phyloP scores from a whole-genome alignment of 495 filamentous ascomycete species.

The Aspergillus affinis region DNA sequence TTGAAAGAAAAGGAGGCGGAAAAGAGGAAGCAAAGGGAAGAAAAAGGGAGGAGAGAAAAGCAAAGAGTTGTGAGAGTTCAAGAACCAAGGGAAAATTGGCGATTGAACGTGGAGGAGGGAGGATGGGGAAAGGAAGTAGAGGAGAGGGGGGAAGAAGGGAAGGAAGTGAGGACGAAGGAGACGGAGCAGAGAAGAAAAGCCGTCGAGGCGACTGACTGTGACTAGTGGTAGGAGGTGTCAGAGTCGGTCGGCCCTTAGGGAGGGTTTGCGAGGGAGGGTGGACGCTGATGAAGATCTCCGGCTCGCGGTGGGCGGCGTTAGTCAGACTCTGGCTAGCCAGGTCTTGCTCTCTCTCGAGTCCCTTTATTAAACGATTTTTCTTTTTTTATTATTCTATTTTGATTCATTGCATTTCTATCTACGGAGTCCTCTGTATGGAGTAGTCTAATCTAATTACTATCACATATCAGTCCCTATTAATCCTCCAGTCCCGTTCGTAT shows the following conservation, averaged over 20 bases:
- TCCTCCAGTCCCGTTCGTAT: too few relatives aligned
- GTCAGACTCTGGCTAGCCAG: constrained; percentile 1
- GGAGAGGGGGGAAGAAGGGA: constrained; percentile 10
- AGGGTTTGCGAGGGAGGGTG: background rate
- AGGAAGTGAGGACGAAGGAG: constrained; percentile 7
- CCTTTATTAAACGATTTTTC: background rate
- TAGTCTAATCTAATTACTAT: too few relatives aligned
- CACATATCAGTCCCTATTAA: too few relatives aligned
- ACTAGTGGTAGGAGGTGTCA: background rate
- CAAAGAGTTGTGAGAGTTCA: constrained; percentile 21
- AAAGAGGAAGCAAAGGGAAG: constrained; percentile 17
- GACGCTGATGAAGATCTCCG: constrained; percentile 2
- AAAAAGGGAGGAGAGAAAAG: constrained; percentile 21
- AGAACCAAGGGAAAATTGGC: constrained; percentile 17
- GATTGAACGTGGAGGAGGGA: constrained; percentile 21
- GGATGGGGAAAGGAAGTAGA: constrained; percentile 11
- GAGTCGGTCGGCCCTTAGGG: background rate
- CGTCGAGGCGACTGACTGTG: constrained; percentile 1
- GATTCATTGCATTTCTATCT: background rate
- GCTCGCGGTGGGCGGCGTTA: constrained; percentile 9
- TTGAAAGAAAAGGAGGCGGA: constrained; percentile 27
- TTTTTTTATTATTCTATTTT: background rate
- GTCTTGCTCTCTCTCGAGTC: background rate
- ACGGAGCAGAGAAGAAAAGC: constrained; percentile 8
- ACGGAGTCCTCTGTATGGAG: too few relatives aligned